Percentiles rank a stretch among this genome's conserved stretches.
Evolutionary conservation across 2,329 filamentous ascomycete genomes (phyloP).

Genomic region (Madurella fahalii): DNA sequence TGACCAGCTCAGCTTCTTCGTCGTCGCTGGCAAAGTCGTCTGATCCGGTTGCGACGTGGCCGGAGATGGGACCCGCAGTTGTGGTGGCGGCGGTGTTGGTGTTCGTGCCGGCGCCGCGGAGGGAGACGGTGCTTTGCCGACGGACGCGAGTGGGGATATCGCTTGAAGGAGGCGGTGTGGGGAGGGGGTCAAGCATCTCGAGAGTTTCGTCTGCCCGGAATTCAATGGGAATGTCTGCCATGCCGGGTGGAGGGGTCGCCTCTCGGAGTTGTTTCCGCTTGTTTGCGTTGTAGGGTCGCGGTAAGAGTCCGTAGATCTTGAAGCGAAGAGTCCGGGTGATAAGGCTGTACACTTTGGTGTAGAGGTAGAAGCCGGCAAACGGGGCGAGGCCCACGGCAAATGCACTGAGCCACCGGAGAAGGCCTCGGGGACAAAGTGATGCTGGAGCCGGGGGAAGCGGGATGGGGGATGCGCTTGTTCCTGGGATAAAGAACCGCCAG

Average conservation of each 20-base stretch:
- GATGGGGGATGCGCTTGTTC: conserved; percentile 49
- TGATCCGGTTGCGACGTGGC: not conserved
- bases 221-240: conserved; percentile 2
- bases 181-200: not conserved
- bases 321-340: conserved; percentile 21
- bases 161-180: not conserved
- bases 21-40: conserved; percentile 55
- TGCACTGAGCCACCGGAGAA: conserved; percentile 43
- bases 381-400: conserved; percentile 43
- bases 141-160: conserved; percentile 28
- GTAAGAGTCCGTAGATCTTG: conserved; percentile 13
- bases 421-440: conserved; percentile 35
- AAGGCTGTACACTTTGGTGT: conserved; percentile 36
- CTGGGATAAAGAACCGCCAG: conserved; percentile 51
- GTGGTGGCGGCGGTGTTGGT: conserved; percentile 9
- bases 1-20: conserved; percentile 50
- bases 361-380: conserved; percentile 44
- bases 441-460: conserved; percentile 41
- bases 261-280: conserved; percentile 5
- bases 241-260: not conserved
- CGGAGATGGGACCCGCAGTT: not conserved
- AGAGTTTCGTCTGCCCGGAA: not conserved
- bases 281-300: conserved; percentile 15
- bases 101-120: conserved; percentile 31
- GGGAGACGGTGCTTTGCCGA: conserved; percentile 45